Percentiles rank a stretch among this genome's conserved stretches.
Conservation (phyloP, 371 early-diverging fungal genomes). For the Zychaea mexicana region DNA sequence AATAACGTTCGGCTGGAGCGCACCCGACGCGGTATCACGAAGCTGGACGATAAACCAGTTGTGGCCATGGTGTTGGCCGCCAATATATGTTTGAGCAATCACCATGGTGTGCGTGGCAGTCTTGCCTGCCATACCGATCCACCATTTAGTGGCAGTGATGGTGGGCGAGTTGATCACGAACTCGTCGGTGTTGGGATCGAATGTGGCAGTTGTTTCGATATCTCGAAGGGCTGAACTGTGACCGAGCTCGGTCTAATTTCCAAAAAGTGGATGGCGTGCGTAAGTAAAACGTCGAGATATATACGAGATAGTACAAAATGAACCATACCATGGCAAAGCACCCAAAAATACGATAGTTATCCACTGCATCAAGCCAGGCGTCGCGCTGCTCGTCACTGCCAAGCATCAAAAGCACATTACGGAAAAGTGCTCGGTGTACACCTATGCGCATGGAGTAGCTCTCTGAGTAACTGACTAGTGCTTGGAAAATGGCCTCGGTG, state of each 20-base stretch:
- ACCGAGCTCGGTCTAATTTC: slow-evolving; percentile 58
- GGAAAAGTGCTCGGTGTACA: slow-evolving; percentile 63
- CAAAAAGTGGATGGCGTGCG: not conserved
- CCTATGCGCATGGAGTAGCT: slow-evolving; percentile 64
- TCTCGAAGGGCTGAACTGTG: slow-evolving; percentile 88
- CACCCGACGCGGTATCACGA: slow-evolving; percentile 73
- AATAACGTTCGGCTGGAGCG: slow-evolving; percentile 75
- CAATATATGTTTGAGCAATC: slow-evolving; percentile 65
- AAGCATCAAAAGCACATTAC: slow-evolving; percentile 58
- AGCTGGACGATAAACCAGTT: slow-evolving; percentile 88
- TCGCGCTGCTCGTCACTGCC: slow-evolving; percentile 61
- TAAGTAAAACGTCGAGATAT: not conserved
- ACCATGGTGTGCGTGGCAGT: slow-evolving; percentile 76
- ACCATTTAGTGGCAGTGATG: slow-evolving; percentile 88
- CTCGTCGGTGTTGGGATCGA: slow-evolving; percentile 72
- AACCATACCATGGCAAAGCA: slow-evolving; percentile 57
- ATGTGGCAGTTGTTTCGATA: slow-evolving; percentile 89
- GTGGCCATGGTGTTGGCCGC: slow-evolving; percentile 70
- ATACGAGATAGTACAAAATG: not conserved
- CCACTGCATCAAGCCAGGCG: slow-evolving; percentile 54
- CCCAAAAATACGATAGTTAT: slow-evolving; percentile 58
- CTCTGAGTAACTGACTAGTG: slow-evolving; percentile 53
- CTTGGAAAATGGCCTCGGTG: slow-evolving; percentile 11
- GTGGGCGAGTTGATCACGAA: slow-evolving; percentile 86
- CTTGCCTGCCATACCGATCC: slow-evolving; percentile 91